These are phyloP conservation scores for Boletus bicolor DNA, from an alignment of 768 basidiomycete species.

Conservation along the genomic window DNA sequence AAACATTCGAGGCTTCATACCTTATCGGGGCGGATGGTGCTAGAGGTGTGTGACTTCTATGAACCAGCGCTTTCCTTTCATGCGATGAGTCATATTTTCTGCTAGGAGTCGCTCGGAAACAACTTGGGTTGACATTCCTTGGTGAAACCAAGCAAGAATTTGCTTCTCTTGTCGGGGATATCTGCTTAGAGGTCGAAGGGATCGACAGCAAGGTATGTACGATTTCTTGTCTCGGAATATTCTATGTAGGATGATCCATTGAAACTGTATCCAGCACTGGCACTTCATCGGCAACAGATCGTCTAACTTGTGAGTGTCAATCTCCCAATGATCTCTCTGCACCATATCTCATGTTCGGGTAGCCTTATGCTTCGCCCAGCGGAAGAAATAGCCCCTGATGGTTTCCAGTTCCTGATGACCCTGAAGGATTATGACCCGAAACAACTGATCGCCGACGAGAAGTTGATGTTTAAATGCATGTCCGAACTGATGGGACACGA, in stretches of 20 bases:
- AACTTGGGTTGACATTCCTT: slow-evolving; percentile 40
- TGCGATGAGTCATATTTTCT: background rate
- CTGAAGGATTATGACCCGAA: slow-evolving; percentile 9
- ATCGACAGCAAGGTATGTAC: slow-evolving; percentile 25
- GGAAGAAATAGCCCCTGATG: slow-evolving; percentile 21
- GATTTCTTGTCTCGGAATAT: background rate
- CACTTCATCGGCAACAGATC: slow-evolving; percentile 17
- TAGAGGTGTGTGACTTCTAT: slow-evolving; percentile 15
- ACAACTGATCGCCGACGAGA: slow-evolving; percentile 17
- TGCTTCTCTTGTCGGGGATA: slow-evolving; percentile 34
- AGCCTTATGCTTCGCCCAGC: slow-evolving; percentile 14
- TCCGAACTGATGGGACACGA: slow-evolving; percentile 27
- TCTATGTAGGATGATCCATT: background rate
- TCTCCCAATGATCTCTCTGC: background rate
- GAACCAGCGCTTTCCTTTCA: background rate
- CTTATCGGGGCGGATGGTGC: slow-evolving; percentile 45
- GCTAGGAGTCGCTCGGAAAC: slow-evolving; percentile 36
- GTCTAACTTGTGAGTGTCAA: background rate
- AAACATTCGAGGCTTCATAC: slow-evolving; percentile 30
- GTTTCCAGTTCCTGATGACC: slow-evolving; percentile 15
- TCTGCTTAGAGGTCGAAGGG: slow-evolving; percentile 30
- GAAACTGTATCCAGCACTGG: slow-evolving; percentile 18
- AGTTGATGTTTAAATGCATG: slow-evolving; percentile 31
- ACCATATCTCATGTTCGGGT: background rate
- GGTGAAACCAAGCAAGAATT: slow-evolving; percentile 37